A percentile compares a stretch with the other conserved stretches of the same genome.
Evolutionary conservation across 768 basidiomycete genomes (phyloP).

Genomic region (Suillus fuscotomentosus): DNA sequence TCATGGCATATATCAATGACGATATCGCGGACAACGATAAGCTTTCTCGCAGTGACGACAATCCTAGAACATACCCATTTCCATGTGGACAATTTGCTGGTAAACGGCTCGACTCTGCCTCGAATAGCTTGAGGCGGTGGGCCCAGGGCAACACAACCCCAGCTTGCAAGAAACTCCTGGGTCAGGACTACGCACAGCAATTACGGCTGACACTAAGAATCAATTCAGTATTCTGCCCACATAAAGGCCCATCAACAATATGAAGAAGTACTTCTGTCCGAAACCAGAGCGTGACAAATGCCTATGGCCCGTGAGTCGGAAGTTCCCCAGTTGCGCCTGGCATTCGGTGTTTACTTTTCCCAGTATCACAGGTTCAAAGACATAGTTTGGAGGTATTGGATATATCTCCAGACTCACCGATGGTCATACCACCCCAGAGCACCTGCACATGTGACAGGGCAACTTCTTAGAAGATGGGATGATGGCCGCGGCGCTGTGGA

Average conservation of each 20-base stretch:
- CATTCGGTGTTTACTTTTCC: not conserved
- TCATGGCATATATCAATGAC: not conserved
- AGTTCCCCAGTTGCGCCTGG: not conserved
- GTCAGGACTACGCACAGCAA: conserved; percentile 8
- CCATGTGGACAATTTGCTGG: conserved; percentile 6
- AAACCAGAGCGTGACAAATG: not conserved
- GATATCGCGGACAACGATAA: not conserved
- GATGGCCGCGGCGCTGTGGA: conserved; percentile 2
- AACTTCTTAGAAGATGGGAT: conserved; percentile 1
- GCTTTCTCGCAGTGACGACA: no score
- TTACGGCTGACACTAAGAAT: not conserved
- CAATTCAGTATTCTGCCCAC: no score
- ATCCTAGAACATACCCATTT: conserved; percentile 18
- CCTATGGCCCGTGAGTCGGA: not conserved
- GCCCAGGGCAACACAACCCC: conserved; percentile 9
- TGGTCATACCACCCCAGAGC: not conserved
- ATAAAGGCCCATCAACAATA: no score
- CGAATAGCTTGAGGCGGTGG: conserved; percentile 10
- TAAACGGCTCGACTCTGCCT: conserved; percentile 2
- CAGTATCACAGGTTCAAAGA: conserved; percentile 1
- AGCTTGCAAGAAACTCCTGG: conserved; percentile 1
- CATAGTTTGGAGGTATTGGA: not conserved
- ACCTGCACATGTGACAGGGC: not conserved
- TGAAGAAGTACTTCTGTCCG: no score
- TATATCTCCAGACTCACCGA: not conserved